Base-by-base conservation (phyloP, 2,329 filamentous ascomycete species). In the Claviceps maximensis region DNA sequence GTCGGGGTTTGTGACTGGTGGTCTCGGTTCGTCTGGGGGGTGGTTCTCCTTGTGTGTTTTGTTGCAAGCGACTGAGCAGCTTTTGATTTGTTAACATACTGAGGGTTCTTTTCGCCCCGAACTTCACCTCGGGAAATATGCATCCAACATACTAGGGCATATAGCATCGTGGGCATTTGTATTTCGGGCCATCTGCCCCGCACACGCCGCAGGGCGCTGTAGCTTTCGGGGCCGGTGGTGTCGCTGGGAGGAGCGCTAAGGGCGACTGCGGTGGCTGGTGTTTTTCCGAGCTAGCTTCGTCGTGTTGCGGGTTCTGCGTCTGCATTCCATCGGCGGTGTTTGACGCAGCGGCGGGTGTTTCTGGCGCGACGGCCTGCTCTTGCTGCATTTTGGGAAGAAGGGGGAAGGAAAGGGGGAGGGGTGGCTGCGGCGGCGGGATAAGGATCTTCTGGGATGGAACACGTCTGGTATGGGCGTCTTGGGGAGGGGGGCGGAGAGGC, bases 161-260 rank as follows among this genome's bases (percentile, higher is more conserved):
- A 48, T 71, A 66, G 62, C 81, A 84, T 29, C 72, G 72, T n/a
- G 77, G 71, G 57, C 81, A 84, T 60, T 82, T 84, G 65, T 84
- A 84, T 63, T 80, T 83, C 31, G 71, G 71, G 21, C 73, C 68
- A 4, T 71, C 71, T 36, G 64, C 61, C 29, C 74, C 63, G 62
- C 81, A 84, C 33, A 82, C 69, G 5, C 73, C 72, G 58, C 81
- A 84, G 2, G 63, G 56, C 19, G 60, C 58, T 44, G 58, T 49
- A 12, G 44, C 49, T 49, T 54, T 55, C 19, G 53, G 9, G 9
- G 42, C 15, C 15, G 25, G n/a, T 12, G 19, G 21, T 25, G 42
- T n/a, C 13, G 52, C 4, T 21, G 47, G n/a, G n/a, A 42, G 8
- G 38, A 29, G 19, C 17, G 23, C 12, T 21, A 40, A 15, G 2